Percentiles rank a stretch among this genome's conserved stretches.
Evolutionary conservation across 768 basidiomycete genomes (phyloP).

Genomic region (Tulasnella sp.): DNA sequence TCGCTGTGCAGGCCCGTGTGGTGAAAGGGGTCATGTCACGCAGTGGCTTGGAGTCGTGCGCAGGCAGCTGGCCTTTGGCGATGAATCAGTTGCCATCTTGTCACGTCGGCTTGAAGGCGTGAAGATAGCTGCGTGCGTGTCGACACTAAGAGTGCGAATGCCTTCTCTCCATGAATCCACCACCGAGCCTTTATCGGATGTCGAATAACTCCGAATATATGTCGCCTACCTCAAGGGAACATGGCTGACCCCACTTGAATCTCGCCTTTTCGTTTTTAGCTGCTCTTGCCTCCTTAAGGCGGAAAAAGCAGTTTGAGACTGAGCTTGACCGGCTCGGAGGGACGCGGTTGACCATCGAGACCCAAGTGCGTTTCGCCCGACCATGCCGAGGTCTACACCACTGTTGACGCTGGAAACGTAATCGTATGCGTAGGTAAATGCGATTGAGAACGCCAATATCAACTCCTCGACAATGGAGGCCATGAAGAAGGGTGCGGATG

Average conservation of each 20-base stretch:
- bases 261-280: slow-evolving; percentile 34
- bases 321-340: slow-evolving; percentile 81
- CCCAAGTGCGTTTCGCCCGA: slow-evolving; percentile 41
- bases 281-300: slow-evolving; percentile 79
- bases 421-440: slow-evolving; percentile 55
- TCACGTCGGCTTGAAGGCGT: not conserved
- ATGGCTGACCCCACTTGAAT: not conserved
- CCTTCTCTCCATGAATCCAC: not conserved
- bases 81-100: too few species aligned
- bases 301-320: slow-evolving; percentile 82
- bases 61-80: not conserved
- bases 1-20: not conserved
- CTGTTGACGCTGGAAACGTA: too few species aligned
- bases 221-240: too few species aligned
- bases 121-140: not conserved
- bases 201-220: too few species aligned
- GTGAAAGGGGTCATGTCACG: not conserved
- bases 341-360: slow-evolving; percentile 82
- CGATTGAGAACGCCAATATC: slow-evolving; percentile 92
- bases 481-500: slow-evolving; percentile 92
- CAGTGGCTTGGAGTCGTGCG: not conserved
- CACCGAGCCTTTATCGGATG: not conserved
- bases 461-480: slow-evolving; percentile 95
- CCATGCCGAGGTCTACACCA: too few species aligned
- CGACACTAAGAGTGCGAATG: not conserved